Percentiles rank a stretch among this genome's conserved stretches.
Conservation (phyloP, 2,329 filamentous ascomycete genomes). For the Trichocomaceae sp. region DNA sequence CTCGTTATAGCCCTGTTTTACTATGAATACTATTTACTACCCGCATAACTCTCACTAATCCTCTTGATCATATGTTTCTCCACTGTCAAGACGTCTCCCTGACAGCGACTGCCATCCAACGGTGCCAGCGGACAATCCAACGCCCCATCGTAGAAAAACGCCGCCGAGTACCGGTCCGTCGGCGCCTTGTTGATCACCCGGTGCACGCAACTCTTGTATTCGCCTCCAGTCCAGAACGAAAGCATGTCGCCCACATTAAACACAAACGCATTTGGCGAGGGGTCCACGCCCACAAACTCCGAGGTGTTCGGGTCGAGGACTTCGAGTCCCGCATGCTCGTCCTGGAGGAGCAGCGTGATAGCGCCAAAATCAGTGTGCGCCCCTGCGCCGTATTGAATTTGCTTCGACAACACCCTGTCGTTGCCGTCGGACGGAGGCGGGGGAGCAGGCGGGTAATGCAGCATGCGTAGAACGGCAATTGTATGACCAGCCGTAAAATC, state of each 20-base stretch:
- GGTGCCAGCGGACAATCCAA: neutral
- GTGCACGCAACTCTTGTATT: slow-evolving; percentile 50
- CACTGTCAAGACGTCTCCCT: neutral
- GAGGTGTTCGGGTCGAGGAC: slow-evolving; percentile 39
- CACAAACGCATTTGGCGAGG: slow-evolving; percentile 42
- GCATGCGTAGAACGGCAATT: slow-evolving; percentile 37
- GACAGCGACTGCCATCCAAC: neutral
- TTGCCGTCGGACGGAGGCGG: slow-evolving; percentile 29
- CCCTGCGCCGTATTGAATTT: slow-evolving; percentile 28
- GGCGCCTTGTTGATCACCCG: slow-evolving; percentile 50
- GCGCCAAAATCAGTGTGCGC: slow-evolving; percentile 29
- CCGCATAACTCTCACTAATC: neutral
- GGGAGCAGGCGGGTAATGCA: slow-evolving; percentile 29
- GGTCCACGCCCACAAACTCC: slow-evolving; percentile 27
- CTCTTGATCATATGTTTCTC: neutral
- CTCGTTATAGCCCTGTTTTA: too few relatives aligned
- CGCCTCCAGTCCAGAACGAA: slow-evolving; percentile 46
- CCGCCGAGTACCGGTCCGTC: slow-evolving; percentile 30
- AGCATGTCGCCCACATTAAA: slow-evolving; percentile 50
- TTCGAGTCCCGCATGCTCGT: slow-evolving; percentile 18
- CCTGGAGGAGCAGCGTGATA: slow-evolving; percentile 29
- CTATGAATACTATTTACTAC: neutral
- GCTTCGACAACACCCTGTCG: too few relatives aligned
- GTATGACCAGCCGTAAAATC: slow-evolving; percentile 27
- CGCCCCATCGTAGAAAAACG: slow-evolving; percentile 33